These are phyloP conservation scores for Vitis labrusca DNA, from an alignment of 164 flowering plant genomes.

Conservation along the genomic window DNA sequence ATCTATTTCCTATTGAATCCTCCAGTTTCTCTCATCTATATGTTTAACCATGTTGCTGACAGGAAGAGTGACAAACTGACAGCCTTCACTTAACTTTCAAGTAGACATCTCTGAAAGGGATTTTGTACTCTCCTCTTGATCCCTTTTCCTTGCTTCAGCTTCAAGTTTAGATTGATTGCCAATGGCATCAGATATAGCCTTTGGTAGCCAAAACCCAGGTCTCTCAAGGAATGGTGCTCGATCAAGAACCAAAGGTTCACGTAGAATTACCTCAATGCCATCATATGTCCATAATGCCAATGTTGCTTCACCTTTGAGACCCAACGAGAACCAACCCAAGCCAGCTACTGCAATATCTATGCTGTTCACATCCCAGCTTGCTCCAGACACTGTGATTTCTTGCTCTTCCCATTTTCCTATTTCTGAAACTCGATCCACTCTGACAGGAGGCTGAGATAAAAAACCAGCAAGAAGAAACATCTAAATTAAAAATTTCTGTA, in stretches of 20 bases:
- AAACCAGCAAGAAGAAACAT: slow-evolving; percentile 5
- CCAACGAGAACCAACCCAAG: slow-evolving; percentile 88
- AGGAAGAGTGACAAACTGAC: neutral
- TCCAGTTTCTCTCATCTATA: neutral
- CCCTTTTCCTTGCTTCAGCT: slow-evolving; percentile 43
- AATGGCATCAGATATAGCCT: slow-evolving; percentile 81
- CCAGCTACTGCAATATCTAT: slow-evolving; percentile 83
- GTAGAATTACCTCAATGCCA: slow-evolving; percentile 52
- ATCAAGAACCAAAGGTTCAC: slow-evolving; percentile 93
- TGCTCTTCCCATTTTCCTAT: slow-evolving; percentile 66
- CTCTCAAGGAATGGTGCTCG: slow-evolving; percentile 78
- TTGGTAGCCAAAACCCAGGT: slow-evolving; percentile 88
- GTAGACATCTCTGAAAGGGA: slow-evolving; percentile 26
- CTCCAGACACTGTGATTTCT: slow-evolving; percentile 70
- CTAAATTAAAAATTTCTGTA: neutral
- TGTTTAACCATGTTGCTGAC: neutral
- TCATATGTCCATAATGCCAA: slow-evolving; percentile 69
- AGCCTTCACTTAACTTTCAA: slow-evolving; percentile 5
- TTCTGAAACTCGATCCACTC: slow-evolving; percentile 61
- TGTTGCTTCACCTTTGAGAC: slow-evolving; percentile 89
- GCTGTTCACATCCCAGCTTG: slow-evolving; percentile 88
- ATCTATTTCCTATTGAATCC: neutral
- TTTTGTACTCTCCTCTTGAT: slow-evolving; percentile 29
- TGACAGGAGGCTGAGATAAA: slow-evolving; percentile 71
- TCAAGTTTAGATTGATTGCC: slow-evolving; percentile 60